A percentile compares a stretch with the other conserved stretches of the same genome.
phyloP scores from a whole-genome alignment of 306 rosid species.

The Quercus wislizeni region DNA sequence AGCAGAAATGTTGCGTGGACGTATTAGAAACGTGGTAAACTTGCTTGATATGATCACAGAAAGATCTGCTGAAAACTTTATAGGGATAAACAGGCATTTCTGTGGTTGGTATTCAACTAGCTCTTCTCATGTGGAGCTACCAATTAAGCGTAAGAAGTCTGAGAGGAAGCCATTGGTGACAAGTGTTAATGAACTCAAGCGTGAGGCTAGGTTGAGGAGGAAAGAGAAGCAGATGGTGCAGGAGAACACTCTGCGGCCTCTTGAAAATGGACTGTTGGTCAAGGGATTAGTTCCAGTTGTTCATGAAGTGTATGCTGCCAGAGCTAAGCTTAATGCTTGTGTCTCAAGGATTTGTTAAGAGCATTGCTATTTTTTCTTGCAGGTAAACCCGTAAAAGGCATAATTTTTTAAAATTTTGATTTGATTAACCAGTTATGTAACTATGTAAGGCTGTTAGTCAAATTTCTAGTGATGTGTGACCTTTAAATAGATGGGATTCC shows the following conservation, averaged over 20 bases:
- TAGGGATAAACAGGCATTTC: constrained; percentile 2
- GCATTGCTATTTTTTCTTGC: constrained; percentile 41
- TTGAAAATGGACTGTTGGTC: constrained; percentile 62
- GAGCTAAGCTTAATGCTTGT: constrained; percentile 40
- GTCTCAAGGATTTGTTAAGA: constrained; percentile 50
- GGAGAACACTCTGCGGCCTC: constrained; percentile 48
- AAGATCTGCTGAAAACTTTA: constrained; percentile 10
- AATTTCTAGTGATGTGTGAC: background rate
- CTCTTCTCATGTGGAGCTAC: constrained; percentile 23
- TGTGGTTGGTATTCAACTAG: constrained; percentile 30
- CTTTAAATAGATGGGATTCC: constrained; percentile 2
- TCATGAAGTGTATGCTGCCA: constrained; percentile 50
- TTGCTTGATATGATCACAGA: constrained; percentile 22
- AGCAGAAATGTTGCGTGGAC: constrained; percentile 34
- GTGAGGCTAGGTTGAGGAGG: constrained; percentile 48
- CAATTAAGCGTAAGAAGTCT: constrained; percentile 38
- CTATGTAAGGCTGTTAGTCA: too few relatives aligned
- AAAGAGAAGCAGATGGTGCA: constrained; percentile 47
- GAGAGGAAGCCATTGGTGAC: constrained; percentile 62
- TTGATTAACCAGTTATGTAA: background rate
- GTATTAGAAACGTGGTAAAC: constrained; percentile 20
- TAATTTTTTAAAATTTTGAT: background rate
- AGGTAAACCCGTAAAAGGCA: constrained; percentile 28
- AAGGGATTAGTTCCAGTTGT: constrained; percentile 56
- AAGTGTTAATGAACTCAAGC: constrained; percentile 57